Conservation (phyloP, 306 rosid species). For the cucumber (Cucumis sativus) region DNA sequence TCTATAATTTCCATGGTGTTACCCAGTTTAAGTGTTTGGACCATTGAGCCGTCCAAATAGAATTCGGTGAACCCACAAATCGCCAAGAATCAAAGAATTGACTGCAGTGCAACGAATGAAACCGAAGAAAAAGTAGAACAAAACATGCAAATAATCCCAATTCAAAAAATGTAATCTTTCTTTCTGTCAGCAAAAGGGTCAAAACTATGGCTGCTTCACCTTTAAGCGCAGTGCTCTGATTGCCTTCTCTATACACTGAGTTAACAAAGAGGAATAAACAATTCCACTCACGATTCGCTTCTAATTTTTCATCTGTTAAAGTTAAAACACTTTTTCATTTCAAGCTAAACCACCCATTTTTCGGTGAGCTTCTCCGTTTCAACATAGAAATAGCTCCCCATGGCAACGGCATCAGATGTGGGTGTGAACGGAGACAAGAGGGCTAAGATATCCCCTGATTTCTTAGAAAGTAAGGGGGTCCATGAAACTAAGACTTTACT, state of each 20-base stretch:
- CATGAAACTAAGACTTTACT: slow-evolving; percentile 56
- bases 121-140: neutral
- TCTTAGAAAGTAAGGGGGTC: slow-evolving; percentile 51
- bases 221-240: neutral
- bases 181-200: neutral
- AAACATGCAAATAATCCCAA: neutral
- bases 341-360: neutral
- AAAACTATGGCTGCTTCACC: neutral
- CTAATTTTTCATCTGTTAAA: neutral
- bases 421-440: slow-evolving; percentile 33
- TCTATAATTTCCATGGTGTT: neutral
- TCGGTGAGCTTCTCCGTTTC: neutral
- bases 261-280: neutral
- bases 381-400: neutral
- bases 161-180: neutral
- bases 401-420: slow-evolving; percentile 9
- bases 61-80: neutral
- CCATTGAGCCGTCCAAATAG: neutral
- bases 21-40: neutral
- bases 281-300: neutral
- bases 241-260: neutral
- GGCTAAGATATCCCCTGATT: slow-evolving; percentile 46
- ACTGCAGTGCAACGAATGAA: neutral
- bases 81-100: neutral
- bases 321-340: neutral